These are phyloP conservation scores for Didymella keratinophila DNA, from an alignment of 2,329 filamentous ascomycete species.

Conservation along the genomic window DNA sequence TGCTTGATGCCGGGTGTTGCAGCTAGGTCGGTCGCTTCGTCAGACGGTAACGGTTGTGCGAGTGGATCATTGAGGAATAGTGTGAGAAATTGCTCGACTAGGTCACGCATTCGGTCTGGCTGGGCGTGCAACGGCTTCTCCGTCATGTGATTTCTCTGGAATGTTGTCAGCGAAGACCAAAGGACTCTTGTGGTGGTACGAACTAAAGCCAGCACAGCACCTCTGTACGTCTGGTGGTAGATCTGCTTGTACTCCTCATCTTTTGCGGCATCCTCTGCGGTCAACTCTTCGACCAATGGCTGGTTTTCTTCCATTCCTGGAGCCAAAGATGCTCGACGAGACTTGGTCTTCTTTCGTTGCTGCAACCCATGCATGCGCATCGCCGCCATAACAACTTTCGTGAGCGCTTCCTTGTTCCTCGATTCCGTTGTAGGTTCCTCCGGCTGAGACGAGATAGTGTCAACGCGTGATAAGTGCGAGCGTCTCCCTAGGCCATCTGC, in stretches of 20 bases:
- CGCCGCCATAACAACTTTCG: constrained; percentile 60
- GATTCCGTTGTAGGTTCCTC: constrained; percentile 48
- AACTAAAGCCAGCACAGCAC: constrained; percentile 57
- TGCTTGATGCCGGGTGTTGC: constrained; percentile 42
- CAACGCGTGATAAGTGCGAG: constrained; percentile 46
- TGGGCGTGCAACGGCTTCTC: constrained; percentile 49
- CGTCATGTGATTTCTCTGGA: constrained; percentile 51
- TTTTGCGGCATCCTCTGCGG: constrained; percentile 44
- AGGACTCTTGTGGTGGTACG: background rate
- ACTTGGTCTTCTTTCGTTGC: constrained; percentile 51
- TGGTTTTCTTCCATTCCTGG: constrained; percentile 28
- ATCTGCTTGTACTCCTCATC: constrained; percentile 62
- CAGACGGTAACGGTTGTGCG: constrained; percentile 27
- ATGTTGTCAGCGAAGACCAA: constrained; percentile 1
- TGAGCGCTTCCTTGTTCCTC: constrained; percentile 60
- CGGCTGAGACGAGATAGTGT: constrained; percentile 39
- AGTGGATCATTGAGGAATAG: constrained; percentile 59
- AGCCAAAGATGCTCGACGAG: constrained; percentile 34
- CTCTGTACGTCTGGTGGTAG: constrained; percentile 61
- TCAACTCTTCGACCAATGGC: constrained; percentile 24
- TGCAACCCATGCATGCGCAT: constrained; percentile 62
- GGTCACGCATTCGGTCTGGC: constrained; percentile 56
- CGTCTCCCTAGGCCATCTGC: constrained; percentile 38
- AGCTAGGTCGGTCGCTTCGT: constrained; percentile 24
- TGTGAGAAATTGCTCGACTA: constrained; percentile 56